phyloP scores from a whole-genome alignment of 768 basidiomycete genomes.

The Boletus coccyginus region DNA sequence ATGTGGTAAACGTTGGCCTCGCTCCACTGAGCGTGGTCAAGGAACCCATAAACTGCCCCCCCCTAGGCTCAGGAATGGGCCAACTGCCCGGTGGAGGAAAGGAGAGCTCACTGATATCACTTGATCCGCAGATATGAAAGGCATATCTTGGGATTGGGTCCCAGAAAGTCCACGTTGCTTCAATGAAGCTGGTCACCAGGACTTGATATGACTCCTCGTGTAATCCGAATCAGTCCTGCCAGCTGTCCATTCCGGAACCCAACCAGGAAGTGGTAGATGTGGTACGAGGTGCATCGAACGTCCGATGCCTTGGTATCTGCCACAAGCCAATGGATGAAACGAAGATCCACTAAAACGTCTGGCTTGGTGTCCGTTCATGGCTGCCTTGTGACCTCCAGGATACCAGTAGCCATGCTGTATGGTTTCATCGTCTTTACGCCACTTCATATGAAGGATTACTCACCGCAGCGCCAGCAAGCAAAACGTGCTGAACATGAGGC shows the following conservation, averaged over 20 bases:
- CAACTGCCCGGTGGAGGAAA: neutral
- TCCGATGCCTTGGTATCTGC: neutral
- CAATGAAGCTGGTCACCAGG: neutral
- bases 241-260: neutral
- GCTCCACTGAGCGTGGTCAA: neutral
- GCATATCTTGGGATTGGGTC: neutral
- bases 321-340: neutral
- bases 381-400: neutral
- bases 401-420: conserved; percentile 3
- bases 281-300: neutral
- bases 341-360: neutral
- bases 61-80: neutral
- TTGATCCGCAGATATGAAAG: conserved; percentile 20
- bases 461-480: conserved; percentile 26
- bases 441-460: conserved; percentile 29
- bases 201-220: conserved; percentile 8
- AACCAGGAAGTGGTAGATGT: neutral
- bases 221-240: conserved; percentile 1
- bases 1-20: neutral
- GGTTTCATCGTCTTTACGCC: conserved; percentile 18
- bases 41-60: neutral
- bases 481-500: conserved; percentile 36
- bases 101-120: conserved; percentile 1
- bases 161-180: neutral
- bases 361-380: neutral